phyloP scores from a whole-genome alignment of 371 early-diverging fungal genomes.

The Ecytonucleospora hepatopenaei region DNA sequence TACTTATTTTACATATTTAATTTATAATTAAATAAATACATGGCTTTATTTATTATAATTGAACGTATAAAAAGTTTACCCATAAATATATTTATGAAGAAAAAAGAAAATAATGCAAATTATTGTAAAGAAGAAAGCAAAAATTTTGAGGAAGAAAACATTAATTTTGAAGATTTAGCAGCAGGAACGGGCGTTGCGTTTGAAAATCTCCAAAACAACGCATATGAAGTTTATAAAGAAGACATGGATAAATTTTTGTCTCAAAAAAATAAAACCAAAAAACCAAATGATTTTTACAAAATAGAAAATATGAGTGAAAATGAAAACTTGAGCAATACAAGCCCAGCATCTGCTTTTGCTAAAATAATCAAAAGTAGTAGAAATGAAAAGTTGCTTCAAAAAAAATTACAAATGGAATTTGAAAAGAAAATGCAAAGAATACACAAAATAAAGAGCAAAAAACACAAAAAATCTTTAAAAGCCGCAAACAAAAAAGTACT shows the following conservation, averaged over 20 bases:
- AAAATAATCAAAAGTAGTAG: no score
- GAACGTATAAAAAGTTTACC: no score
- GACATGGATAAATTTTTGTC: neutral
- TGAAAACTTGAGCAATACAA: neutral
- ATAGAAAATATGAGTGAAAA: neutral
- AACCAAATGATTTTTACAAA: neutral
- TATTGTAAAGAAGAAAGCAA: no score
- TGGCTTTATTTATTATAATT: no score
- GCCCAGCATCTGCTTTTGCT: no score
- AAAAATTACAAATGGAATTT: conserved; percentile 24
- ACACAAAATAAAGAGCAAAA: conserved; percentile 55
- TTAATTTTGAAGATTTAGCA: no score
- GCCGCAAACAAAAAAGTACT: neutral
- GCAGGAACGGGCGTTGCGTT: no score
- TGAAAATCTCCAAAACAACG: conserved; percentile 6
- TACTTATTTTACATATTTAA: no score
- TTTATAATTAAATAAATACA: no score
- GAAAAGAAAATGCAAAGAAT: conserved; percentile 47
- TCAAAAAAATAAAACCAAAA: neutral
- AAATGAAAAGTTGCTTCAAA: conserved; percentile 20
- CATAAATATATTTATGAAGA: no score
- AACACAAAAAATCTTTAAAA: conserved; percentile 40
- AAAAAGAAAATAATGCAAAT: no score
- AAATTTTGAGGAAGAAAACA: neutral
- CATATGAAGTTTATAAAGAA: neutral